Conservation (phyloP, 108 stramenopile species). For the Nannochloropsis oceanica region DNA sequence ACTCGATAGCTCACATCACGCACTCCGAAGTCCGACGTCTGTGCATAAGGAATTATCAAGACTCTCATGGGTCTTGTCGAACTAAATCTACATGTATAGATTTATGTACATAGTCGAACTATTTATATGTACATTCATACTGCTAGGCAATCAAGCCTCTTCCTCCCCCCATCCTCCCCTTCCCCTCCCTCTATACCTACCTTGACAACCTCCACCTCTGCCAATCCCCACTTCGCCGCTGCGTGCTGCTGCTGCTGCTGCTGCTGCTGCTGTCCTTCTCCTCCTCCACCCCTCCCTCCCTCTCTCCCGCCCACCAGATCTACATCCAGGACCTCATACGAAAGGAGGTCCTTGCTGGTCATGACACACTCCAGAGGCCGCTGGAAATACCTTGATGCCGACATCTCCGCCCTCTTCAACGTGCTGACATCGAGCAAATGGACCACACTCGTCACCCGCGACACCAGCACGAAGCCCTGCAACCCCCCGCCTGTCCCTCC, state of each 20-base stretch:
- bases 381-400: constrained; percentile 53
- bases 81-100: too few relatives aligned
- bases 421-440: constrained; percentile 76
- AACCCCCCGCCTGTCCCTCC: too few relatives aligned
- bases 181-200: too few relatives aligned
- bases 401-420: constrained; percentile 64
- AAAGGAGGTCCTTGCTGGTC: neutral
- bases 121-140: too few relatives aligned
- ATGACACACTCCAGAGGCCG: constrained; percentile 36
- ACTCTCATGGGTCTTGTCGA: too few relatives aligned
- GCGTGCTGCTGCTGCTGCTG: neutral
- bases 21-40: neutral
- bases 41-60: too few relatives aligned
- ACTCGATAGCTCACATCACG: neutral
- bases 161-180: neutral
- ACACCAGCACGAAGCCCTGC: constrained; percentile 63
- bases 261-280: neutral
- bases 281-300: neutral
- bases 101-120: too few relatives aligned
- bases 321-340: neutral
- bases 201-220: neutral
- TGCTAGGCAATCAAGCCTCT: neutral
- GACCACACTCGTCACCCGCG: constrained; percentile 76
- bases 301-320: neutral
- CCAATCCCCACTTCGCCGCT: neutral